A percentile compares a stretch with the other conserved stretches of the same genome.
Conservation (phyloP, 192 early-diverging fungal genomes). For the Coemansia sp. region DNA sequence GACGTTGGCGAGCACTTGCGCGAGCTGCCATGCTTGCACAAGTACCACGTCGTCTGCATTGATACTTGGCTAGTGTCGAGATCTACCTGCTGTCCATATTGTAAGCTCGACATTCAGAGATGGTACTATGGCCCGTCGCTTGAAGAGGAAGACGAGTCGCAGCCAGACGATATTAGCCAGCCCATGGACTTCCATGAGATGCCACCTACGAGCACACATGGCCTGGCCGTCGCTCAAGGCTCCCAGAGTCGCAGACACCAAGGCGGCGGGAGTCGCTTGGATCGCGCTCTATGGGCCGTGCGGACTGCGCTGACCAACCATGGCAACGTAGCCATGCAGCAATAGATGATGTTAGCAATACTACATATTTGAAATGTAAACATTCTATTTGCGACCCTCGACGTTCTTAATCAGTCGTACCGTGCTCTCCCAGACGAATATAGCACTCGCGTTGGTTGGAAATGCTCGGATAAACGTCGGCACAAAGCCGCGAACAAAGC, state of each 20-base stretch:
- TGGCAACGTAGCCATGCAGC: not conserved
- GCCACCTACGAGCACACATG: not conserved
- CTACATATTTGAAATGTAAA: too few relatives aligned
- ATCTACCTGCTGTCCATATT: conserved; percentile 53
- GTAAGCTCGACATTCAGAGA: conserved; percentile 49
- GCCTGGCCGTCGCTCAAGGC: not conserved
- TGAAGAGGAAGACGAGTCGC: conserved; percentile 18
- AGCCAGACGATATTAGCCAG: not conserved
- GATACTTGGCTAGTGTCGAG: conserved; percentile 60
- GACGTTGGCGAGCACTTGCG: conserved; percentile 61
- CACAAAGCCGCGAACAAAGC: conserved; percentile 88
- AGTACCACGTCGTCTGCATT: conserved; percentile 66
- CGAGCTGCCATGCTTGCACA: conserved; percentile 63
- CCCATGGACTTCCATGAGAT: conserved; percentile 14
- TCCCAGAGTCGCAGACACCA: not conserved
- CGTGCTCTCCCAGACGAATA: conserved; percentile 80
- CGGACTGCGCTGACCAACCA: not conserved
- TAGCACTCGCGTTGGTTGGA: conserved; percentile 93
- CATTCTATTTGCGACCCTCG: conserved; percentile 18
- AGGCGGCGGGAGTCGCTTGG: not conserved
- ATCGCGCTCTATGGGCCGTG: not conserved
- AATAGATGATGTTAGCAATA: not conserved
- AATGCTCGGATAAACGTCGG: conserved; percentile 90
- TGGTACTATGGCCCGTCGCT: conserved; percentile 45
- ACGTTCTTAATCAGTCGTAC: conserved; percentile 54